phyloP scores from a whole-genome alignment of 192 early-diverging fungal species.

The Tieghemiomyces parasiticus region DNA sequence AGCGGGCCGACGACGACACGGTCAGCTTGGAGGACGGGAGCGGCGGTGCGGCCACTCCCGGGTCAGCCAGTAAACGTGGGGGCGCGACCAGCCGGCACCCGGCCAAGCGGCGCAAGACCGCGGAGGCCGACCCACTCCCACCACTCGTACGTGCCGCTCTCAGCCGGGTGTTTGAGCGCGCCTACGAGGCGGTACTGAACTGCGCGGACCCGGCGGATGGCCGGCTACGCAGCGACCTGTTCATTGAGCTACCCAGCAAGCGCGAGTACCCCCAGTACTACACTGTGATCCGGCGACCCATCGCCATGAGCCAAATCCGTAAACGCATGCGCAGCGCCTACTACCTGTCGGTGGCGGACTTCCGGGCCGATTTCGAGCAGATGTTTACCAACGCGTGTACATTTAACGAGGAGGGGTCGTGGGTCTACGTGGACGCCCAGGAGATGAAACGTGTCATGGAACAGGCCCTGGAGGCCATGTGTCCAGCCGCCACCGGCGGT shows the following conservation, averaged over 20 bases:
- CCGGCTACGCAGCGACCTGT: slow-evolving; percentile 56
- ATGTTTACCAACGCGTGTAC: slow-evolving; percentile 90
- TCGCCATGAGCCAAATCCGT: slow-evolving; percentile 81
- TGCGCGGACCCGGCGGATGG: slow-evolving; percentile 21
- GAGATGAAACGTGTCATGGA: slow-evolving; percentile 33
- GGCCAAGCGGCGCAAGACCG: slow-evolving; percentile 21
- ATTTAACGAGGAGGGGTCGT: slow-evolving; percentile 83
- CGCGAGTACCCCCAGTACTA: slow-evolving; percentile 83
- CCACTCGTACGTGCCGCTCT: slow-evolving; percentile 35
- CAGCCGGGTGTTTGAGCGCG: slow-evolving; percentile 35
- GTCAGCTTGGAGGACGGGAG: slow-evolving; percentile 20
- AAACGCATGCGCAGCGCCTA: slow-evolving; percentile 49
- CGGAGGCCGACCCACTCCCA: slow-evolving; percentile 33
- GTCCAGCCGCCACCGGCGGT: neutral
- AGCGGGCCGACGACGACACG: slow-evolving; percentile 14
- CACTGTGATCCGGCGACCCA: slow-evolving; percentile 68
- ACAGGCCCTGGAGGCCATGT: slow-evolving; percentile 20
- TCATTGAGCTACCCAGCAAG: slow-evolving; percentile 51
- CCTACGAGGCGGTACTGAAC: slow-evolving; percentile 46
- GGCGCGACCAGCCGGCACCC: slow-evolving; percentile 15
- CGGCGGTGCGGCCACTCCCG: slow-evolving; percentile 12
- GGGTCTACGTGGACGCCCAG: slow-evolving; percentile 77
- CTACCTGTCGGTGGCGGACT: slow-evolving; percentile 49
- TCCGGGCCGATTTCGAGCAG: slow-evolving; percentile 64
- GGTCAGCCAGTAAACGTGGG: slow-evolving; percentile 15